A percentile compares a stretch with the other conserved stretches of the same genome.
phyloP scores from a whole-genome alignment of 1,139 yeast species.

The Geotrichum siamense region DNA sequence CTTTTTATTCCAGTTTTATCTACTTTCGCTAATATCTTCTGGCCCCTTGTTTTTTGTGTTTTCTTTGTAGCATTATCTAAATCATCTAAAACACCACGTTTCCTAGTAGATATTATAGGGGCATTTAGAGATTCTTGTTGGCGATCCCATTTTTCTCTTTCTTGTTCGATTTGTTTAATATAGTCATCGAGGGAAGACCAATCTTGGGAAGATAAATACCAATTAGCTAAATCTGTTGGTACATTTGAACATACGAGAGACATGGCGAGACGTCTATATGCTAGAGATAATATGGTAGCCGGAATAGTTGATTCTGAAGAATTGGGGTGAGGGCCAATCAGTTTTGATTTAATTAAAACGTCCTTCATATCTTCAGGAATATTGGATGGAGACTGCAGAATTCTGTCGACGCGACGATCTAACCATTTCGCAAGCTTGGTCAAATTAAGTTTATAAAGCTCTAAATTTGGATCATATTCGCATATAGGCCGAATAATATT shows the following conservation, averaged over 20 bases:
- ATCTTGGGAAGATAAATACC: constrained; percentile 23
- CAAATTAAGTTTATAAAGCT: constrained; percentile 18
- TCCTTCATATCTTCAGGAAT: constrained; percentile 20
- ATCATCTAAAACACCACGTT: constrained; percentile 7
- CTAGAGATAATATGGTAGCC: constrained; percentile 23
- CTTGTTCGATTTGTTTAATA: constrained; percentile 19
- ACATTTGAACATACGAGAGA: constrained; percentile 31
- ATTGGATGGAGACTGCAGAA: constrained; percentile 19
- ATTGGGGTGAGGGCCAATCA: constrained; percentile 24
- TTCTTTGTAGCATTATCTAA: neutral
- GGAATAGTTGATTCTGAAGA: constrained; percentile 25
- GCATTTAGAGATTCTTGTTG: constrained; percentile 20
- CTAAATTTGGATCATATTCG: constrained; percentile 15
- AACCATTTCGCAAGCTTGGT: constrained; percentile 23
- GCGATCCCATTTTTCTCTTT: constrained; percentile 19
- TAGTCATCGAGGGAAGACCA: constrained; percentile 23
- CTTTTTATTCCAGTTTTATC: constrained; percentile 12
- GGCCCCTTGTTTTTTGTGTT: constrained; percentile 8
- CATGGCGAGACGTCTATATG: constrained; percentile 26
- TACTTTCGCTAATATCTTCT: constrained; percentile 11
- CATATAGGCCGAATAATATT: constrained; percentile 5
- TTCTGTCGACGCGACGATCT: constrained; percentile 18
- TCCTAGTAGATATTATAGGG: neutral
- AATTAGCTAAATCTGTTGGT: constrained; percentile 20
- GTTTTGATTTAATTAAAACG: constrained; percentile 18